Evolutionary conservation across 495 filamentous ascomycete genomes (phyloP).

Genomic region (Bathelium albidoporum): DNA sequence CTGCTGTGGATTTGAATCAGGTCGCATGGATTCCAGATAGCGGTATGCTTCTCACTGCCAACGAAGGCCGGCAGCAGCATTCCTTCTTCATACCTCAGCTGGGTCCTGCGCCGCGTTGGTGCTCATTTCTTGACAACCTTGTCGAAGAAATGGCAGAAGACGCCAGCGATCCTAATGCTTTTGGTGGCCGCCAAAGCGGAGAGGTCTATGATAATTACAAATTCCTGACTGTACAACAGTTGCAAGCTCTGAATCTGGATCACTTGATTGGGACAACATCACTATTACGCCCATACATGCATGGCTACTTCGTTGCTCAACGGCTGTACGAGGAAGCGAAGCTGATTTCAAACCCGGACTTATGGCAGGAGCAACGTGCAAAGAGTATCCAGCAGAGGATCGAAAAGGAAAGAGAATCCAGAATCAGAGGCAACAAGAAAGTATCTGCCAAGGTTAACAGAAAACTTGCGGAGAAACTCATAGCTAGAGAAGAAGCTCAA

Average conservation of each 20-base stretch:
- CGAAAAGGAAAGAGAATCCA: constrained; percentile 81
- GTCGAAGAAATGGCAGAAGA: constrained; percentile 97
- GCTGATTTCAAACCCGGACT: constrained; percentile 81
- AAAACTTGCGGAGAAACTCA: constrained; percentile 70
- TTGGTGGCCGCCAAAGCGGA: constrained; percentile 31
- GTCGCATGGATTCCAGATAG: constrained; percentile 80
- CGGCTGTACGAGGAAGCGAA: constrained; percentile 89
- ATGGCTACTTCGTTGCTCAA: constrained; percentile 93
- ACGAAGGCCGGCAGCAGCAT: constrained; percentile 87
- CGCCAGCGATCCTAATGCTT: constrained; percentile 57
- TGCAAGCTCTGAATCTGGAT: constrained; percentile 67
- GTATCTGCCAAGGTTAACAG: constrained; percentile 84
- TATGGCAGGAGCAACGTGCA: constrained; percentile 79
- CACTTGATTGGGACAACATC: constrained; percentile 82
- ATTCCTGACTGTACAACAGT: constrained; percentile 79
- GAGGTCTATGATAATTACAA: constrained; percentile 98
- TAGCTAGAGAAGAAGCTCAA: constrained; percentile 69
- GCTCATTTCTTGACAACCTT: constrained; percentile 88
- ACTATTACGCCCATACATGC: constrained; percentile 89
- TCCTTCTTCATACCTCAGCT: constrained; percentile 93
- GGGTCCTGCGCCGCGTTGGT: constrained; percentile 89
- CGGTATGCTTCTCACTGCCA: constrained; percentile 89
- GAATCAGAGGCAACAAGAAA: constrained; percentile 88
- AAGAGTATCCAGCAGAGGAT: constrained; percentile 86
- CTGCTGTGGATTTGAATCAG: constrained; percentile 83